A percentile compares a stretch with the other conserved stretches of the same genome.
phyloP scores from a whole-genome alignment of 108 stramenopile species.

The Skeletonema grethae region DNA sequence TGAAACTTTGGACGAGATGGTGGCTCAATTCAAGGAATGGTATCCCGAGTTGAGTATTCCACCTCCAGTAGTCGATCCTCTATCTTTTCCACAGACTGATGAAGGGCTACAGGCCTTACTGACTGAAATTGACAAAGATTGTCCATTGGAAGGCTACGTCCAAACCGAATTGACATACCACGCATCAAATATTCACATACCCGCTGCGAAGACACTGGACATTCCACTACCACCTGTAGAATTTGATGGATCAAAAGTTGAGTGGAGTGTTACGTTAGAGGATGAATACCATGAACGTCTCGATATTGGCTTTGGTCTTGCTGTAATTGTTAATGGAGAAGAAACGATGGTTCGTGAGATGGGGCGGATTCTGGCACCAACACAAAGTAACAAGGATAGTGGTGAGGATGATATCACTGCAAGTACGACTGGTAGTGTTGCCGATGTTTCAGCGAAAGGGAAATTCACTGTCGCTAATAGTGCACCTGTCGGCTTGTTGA shows the following conservation, averaged over 20 bases:
- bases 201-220: constrained; percentile 30
- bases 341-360: constrained; percentile 38
- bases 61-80: constrained; percentile 34
- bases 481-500: constrained; percentile 34
- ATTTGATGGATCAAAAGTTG: constrained; percentile 29
- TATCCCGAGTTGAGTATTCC: background rate
- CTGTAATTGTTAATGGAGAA: constrained; percentile 37
- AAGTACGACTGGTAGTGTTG: constrained; percentile 1
- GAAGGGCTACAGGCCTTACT: constrained; percentile 34
- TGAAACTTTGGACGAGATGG: background rate
- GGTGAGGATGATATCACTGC: constrained; percentile 12
- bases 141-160: constrained; percentile 27
- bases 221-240: constrained; percentile 42
- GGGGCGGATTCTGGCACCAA: constrained; percentile 31
- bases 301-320: constrained; percentile 39
- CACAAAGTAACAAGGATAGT: background rate
- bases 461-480: constrained; percentile 46
- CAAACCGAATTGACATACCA: constrained; percentile 34
- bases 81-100: constrained; percentile 26
- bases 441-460: constrained; percentile 25
- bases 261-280: constrained; percentile 35
- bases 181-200: constrained; percentile 22
- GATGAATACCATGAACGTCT: constrained; percentile 38
- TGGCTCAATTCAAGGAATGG: background rate
- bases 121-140: constrained; percentile 30